Percentiles rank a stretch among this genome's conserved stretches.
phyloP scores from a whole-genome alignment of 2,329 filamentous ascomycete species.

The Tolypocladium amazonense region DNA sequence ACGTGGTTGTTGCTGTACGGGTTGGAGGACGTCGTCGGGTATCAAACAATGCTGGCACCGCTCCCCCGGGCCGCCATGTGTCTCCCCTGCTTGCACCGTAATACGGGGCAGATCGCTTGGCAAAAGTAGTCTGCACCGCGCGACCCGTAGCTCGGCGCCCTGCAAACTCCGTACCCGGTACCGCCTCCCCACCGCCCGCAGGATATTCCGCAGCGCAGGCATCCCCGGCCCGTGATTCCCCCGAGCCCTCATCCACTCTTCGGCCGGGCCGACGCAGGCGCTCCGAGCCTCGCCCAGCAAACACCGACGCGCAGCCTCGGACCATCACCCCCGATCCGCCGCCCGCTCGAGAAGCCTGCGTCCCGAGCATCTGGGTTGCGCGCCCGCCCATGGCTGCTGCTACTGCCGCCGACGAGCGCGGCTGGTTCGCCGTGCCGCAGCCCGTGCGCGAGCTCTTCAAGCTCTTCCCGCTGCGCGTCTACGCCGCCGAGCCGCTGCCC shows the following conservation, averaged over 20 bases:
- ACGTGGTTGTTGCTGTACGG: neutral
- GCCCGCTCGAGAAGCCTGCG: neutral
- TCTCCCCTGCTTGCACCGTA: neutral
- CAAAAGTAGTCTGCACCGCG: neutral
- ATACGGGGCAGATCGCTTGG: neutral
- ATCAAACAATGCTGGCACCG: neutral
- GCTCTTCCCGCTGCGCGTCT: constrained; percentile 66
- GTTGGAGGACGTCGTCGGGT: neutral
- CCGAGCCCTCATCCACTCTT: neutral
- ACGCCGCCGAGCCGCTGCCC: constrained; percentile 66
- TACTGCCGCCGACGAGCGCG: constrained; percentile 7
- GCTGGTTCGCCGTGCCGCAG: constrained; percentile 52
- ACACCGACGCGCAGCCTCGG: neutral
- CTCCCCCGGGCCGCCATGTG: neutral
- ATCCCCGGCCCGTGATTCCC: neutral
- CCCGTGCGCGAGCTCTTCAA: constrained; percentile 79
- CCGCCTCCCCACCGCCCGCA: neutral
- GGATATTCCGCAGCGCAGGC: neutral
- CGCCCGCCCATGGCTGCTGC: neutral
- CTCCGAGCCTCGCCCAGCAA: neutral
- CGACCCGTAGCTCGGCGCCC: too few species aligned
- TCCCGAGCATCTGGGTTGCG: neutral
- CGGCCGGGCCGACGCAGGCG: neutral
- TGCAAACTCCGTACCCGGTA: neutral
- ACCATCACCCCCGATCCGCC: too few species aligned